phyloP scores from a whole-genome alignment of 805 yeast species.

The Lachancea nothofagi region DNA sequence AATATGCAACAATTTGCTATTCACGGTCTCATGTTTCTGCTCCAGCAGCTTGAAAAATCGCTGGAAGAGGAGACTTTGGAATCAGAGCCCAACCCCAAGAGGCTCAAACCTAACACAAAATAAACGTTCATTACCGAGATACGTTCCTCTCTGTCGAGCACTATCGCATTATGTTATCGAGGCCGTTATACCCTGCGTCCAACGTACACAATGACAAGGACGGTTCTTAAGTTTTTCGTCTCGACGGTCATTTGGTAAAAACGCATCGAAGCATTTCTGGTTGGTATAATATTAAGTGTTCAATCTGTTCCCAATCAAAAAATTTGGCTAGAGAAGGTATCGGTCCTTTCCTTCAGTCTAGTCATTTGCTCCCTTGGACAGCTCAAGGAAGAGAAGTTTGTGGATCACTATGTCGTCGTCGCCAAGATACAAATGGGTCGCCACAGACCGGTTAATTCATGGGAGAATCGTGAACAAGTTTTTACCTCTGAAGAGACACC shows the following conservation, averaged over 20 bases:
- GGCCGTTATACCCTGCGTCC: too few species aligned
- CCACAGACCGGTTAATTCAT: slow-evolving; percentile 41
- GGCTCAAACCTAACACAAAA: background rate
- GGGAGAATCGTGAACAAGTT: slow-evolving; percentile 42
- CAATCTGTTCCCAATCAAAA: too few species aligned
- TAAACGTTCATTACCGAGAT: too few species aligned
- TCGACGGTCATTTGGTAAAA: background rate
- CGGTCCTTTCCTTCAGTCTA: too few species aligned
- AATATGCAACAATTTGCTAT: slow-evolving; percentile 78
- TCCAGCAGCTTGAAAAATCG: slow-evolving; percentile 40
- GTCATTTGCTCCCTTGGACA: too few species aligned
- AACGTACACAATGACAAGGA: background rate
- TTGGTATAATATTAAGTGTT: too few species aligned
- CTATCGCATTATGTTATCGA: too few species aligned
- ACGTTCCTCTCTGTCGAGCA: too few species aligned
- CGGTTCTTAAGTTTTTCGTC: background rate
- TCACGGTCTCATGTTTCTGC: slow-evolving; percentile 55
- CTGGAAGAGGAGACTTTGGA: too few species aligned
- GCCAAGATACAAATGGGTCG: slow-evolving; percentile 36
- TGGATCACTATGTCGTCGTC: slow-evolving; percentile 6
- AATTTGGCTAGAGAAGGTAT: too few species aligned
- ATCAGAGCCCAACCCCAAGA: background rate
- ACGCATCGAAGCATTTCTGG: background rate
- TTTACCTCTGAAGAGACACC: slow-evolving; percentile 40
- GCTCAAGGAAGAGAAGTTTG: too few species aligned